Base-by-base conservation (phyloP, 2,329 filamentous ascomycete genomes). In the Sporothrix inflata region DNA sequence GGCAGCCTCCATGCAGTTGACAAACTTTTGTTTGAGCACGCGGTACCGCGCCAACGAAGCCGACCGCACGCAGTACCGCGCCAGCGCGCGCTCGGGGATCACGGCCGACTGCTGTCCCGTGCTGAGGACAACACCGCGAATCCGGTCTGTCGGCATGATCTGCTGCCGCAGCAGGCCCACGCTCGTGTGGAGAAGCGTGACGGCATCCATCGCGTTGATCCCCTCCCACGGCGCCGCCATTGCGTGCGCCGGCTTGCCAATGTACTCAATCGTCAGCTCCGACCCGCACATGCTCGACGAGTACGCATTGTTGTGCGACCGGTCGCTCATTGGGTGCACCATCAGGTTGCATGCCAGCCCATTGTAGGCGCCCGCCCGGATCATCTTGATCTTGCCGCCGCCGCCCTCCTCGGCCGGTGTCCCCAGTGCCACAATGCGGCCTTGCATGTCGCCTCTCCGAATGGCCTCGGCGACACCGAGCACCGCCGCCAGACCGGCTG, bases 321-420 rank as follows among this genome's bases (percentile, higher is more conserved):
- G 42, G 21, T 68, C 65, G 47, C 4, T 16, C 16, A n/a, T 38
- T 4, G 67, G 51, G 14, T 69, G 67, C 34, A 45, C 67, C 67
- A 69, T 69, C 3, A 69, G 34, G 19, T 30, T 57, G 30, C 34
- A 34, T 2, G 38, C 49, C n/a, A 69, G 30, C 12, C 60, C 67
- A 4, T 34, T 12, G 34, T 40, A 69, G 1, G 34, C 67, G 12
- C 51, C 67, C 0, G 67, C 67, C 4, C 42, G 34, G 14, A 69
- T 45, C 21, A 69, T 69, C 51, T 69, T 69, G 51, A 69, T 12
- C 67, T 69, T 69, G 38, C 67, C 67, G 16, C 67, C 67, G 8
- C 67, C 67, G 51, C 67, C 67, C 67, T 69, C 67, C 8, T 69
- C 67, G 4, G 67, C 67, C 1, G 67, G 67, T 24, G 67, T 69